These are phyloP conservation scores for Brachypodium distachyon DNA, from an alignment of 202 grass and related monocot genomes.

Conservation along the genomic window DNA sequence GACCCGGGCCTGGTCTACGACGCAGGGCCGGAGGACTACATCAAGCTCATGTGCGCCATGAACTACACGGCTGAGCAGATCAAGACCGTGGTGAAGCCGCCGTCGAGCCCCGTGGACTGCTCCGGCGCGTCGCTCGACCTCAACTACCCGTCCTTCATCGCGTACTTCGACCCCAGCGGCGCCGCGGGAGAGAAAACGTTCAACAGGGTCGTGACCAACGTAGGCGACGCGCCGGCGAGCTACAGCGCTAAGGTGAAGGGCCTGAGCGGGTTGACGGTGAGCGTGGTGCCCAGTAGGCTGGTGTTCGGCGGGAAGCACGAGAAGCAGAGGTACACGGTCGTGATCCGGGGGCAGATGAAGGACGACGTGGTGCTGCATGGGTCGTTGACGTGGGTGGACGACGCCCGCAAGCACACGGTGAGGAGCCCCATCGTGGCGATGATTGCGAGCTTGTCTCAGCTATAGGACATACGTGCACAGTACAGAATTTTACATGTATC, in stretches of 20 bases:
- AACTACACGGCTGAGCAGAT: conserved; percentile 68
- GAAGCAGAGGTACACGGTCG: conserved; percentile 56
- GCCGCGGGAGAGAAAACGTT: conserved; percentile 16
- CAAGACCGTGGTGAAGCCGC: conserved; percentile 35
- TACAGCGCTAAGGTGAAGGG: conserved; percentile 43
- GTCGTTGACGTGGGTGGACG: conserved; percentile 71
- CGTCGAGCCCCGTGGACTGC: conserved; percentile 41
- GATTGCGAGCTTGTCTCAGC: neutral
- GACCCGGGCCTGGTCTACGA: conserved; percentile 82
- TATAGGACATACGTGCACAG: neutral
- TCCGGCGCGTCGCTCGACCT: conserved; percentile 48
- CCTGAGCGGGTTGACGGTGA: conserved; percentile 35
- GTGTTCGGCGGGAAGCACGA: conserved; percentile 46
- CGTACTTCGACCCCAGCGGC: conserved; percentile 30
- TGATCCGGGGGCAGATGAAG: conserved; percentile 36
- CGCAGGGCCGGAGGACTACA: conserved; percentile 39
- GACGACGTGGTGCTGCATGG: conserved; percentile 38
- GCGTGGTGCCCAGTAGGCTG: conserved; percentile 34
- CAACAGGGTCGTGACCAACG: conserved; percentile 50
- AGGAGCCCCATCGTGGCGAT: conserved; percentile 77
- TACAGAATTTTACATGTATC: neutral
- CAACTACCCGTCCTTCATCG: conserved; percentile 87
- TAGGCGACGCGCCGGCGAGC: conserved; percentile 38
- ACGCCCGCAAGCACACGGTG: conserved; percentile 54
- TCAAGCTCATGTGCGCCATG: conserved; percentile 67